These are phyloP conservation scores for Calonectria montana DNA, from an alignment of 2,329 filamentous ascomycete species.

Conservation along the genomic window DNA sequence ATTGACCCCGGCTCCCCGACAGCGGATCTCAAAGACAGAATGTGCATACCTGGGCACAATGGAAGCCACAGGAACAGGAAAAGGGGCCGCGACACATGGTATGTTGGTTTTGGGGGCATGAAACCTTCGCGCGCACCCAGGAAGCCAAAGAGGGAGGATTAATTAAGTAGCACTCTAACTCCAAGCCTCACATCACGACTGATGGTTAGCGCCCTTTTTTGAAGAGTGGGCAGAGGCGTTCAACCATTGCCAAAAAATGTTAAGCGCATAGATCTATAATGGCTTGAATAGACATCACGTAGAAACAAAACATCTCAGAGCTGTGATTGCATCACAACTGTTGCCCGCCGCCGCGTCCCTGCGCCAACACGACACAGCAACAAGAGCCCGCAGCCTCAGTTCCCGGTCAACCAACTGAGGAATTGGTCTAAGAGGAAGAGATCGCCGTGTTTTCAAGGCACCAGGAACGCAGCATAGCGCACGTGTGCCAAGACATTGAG, in stretches of 20 bases:
- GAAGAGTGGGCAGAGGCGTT: neutral
- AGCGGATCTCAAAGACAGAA: neutral
- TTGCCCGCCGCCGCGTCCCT: neutral
- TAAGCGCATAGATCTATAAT: too few relatives aligned
- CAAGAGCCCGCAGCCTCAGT: neutral
- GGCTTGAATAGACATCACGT: too few relatives aligned
- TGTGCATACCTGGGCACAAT: neutral
- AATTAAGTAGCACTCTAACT: neutral
- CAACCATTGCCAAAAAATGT: neutral
- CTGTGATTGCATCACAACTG: neutral
- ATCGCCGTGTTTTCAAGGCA: neutral
- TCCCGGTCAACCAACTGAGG: conserved; percentile 2
- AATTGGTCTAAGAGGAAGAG: neutral
- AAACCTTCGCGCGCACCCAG: neutral
- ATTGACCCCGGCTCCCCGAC: neutral
- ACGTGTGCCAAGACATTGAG: neutral
- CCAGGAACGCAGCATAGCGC: neutral
- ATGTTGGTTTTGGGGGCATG: neutral
- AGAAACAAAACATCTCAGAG: too few relatives aligned
- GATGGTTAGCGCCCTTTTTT: neutral
- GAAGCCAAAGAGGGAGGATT: too few relatives aligned
- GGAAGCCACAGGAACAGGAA: neutral
- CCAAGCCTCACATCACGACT: neutral
- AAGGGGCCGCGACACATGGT: neutral
- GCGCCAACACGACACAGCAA: neutral